phyloP scores from a whole-genome alignment of 2,329 filamentous ascomycete species.

The Cordyceps javanica region DNA sequence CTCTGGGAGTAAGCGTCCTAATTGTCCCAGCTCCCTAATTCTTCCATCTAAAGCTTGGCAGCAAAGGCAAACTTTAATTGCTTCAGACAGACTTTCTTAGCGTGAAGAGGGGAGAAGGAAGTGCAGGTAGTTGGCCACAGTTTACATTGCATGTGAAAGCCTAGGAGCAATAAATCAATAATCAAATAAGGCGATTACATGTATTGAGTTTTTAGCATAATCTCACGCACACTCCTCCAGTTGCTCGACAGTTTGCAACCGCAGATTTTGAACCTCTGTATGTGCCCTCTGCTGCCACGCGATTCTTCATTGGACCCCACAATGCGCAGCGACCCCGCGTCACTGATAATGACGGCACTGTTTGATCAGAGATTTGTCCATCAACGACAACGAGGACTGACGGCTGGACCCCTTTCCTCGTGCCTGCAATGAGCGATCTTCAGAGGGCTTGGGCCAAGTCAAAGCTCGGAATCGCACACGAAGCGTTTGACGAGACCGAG shows the following conservation, averaged over 20 bases:
- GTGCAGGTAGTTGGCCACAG: no score
- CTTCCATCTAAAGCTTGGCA: no score
- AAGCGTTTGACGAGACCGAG: conserved; percentile 46
- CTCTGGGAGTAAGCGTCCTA: no score
- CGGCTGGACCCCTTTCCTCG: conserved; percentile 9
- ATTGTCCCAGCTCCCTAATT: no score
- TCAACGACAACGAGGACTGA: conserved; percentile 5
- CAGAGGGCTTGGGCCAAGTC: conserved; percentile 74
- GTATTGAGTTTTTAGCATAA: no score
- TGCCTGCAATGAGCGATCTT: conserved; percentile 64
- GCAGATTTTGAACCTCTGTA: background rate
- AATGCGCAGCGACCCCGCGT: conserved; percentile 9
- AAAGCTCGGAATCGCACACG: conserved; percentile 55
- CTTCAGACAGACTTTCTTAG: no score
- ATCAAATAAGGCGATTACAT: no score
- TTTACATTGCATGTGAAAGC: no score
- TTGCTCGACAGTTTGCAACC: background rate
- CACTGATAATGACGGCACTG: background rate
- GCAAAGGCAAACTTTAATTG: no score
- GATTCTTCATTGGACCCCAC: background rate
- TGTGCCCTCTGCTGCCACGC: conserved; percentile 1
- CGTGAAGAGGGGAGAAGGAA: no score
- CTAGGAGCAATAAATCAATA: no score
- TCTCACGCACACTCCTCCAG: background rate
- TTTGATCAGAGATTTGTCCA: background rate